Evolutionary conservation across 2,329 filamentous ascomycete species (phyloP).

Genomic region (Ascochyta clinopodiicola): DNA sequence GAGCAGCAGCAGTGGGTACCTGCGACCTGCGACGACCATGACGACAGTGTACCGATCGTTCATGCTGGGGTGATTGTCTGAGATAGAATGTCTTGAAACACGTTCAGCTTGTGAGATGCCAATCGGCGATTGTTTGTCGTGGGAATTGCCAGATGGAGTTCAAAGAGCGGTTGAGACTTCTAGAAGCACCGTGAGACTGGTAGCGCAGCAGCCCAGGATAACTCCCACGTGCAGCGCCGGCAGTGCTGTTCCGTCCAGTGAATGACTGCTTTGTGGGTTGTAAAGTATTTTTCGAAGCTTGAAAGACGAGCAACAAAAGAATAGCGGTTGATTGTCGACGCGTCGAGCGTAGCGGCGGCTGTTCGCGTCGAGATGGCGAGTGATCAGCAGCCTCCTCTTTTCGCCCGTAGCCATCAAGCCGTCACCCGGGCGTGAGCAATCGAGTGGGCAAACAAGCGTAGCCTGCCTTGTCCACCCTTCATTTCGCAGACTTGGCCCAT

Average conservation of each 20-base stretch:
- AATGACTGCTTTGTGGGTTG: background rate
- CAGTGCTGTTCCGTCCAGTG: background rate
- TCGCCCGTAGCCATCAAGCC: conserved; percentile 21
- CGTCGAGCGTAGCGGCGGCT: background rate
- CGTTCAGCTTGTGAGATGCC: background rate
- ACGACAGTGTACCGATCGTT: background rate
- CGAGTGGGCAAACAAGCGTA: background rate
- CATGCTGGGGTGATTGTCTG: conserved; percentile 1
- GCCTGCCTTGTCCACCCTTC: conserved; percentile 1
- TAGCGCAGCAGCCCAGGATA: conserved; percentile 7
- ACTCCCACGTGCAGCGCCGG: background rate
- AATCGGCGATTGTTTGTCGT: conserved; percentile 9
- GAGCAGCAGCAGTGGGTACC: background rate
- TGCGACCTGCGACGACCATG: background rate
- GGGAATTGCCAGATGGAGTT: conserved; percentile 1
- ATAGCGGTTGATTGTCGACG: background rate
- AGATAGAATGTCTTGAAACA: conserved; percentile 6
- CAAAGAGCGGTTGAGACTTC: conserved; percentile 11
- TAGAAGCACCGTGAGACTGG: conserved; percentile 9
- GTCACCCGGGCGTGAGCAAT: conserved; percentile 12
- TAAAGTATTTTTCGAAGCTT: background rate
- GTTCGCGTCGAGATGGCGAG: conserved; percentile 22
- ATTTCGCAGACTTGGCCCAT: background rate
- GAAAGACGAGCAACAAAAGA: background rate
- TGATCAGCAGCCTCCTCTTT: conserved; percentile 28